phyloP scores from a whole-genome alignment of 2,329 filamentous ascomycete species.

The Penicillium freii region DNA sequence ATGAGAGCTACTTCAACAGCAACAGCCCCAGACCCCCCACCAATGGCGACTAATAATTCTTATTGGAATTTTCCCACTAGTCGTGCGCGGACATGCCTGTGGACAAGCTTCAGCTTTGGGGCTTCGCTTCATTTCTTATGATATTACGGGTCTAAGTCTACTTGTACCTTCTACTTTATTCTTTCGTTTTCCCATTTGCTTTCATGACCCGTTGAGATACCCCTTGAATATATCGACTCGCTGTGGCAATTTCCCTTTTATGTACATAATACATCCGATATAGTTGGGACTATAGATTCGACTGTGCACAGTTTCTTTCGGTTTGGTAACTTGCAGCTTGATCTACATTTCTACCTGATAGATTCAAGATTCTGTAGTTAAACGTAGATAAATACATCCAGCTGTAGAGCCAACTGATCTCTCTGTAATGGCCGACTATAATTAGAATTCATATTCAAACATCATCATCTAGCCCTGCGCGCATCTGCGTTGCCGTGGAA shows the following conservation, averaged over 20 bases:
- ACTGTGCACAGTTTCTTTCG: constrained; percentile 16
- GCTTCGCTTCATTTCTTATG: constrained; percentile 22
- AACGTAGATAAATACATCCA: not conserved
- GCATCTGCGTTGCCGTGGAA: constrained; percentile 26
- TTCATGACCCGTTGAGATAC: constrained; percentile 39
- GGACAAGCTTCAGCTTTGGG: constrained; percentile 3
- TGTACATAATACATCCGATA: constrained; percentile 38
- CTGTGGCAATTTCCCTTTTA: constrained; percentile 29
- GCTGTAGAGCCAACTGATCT: not conserved
- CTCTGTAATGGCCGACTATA: not conserved
- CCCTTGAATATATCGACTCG: constrained; percentile 37
- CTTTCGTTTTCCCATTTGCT: constrained; percentile 14
- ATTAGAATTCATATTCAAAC: not conserved
- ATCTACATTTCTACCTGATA: not conserved
- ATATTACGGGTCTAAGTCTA: constrained; percentile 23
- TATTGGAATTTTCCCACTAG: not conserved
- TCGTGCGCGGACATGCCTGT: not conserved
- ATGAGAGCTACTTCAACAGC: constrained; percentile 68
- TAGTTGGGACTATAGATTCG: constrained; percentile 29
- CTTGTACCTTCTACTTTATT: constrained; percentile 16
- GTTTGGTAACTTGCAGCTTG: not conserved
- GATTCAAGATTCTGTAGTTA: not conserved
- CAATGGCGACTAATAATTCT: constrained; percentile 18
- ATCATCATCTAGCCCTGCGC: not conserved
- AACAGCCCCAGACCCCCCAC: constrained; percentile 26